These are phyloP conservation scores for Podosphaera fusca DNA, from an alignment of 2,329 filamentous ascomycete species.

Conservation along the genomic window DNA sequence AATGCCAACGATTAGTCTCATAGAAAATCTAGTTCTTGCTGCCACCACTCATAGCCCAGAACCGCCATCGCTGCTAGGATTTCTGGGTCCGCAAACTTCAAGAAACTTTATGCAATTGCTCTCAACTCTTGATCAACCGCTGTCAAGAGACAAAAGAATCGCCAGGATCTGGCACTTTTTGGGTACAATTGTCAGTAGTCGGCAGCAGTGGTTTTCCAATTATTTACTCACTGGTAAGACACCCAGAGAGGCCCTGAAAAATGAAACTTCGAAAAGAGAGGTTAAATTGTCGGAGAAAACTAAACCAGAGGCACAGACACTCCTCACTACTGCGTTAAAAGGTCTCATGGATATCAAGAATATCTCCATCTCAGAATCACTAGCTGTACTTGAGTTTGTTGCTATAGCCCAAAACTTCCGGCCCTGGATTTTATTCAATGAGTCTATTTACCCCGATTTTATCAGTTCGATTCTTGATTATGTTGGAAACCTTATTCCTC, in stretches of 20 bases:
- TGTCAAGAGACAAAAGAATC: conserved; percentile 40
- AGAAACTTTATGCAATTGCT: conserved; percentile 66
- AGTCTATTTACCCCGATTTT: conserved; percentile 52
- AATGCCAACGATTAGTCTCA: conserved; percentile 38
- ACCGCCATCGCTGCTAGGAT: conserved; percentile 80
- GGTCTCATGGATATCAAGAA: conserved; percentile 41
- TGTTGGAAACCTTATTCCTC: conserved; percentile 33
- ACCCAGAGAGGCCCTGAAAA: conserved; percentile 49
- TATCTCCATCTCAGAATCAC: conserved; percentile 38
- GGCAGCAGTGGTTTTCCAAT: conserved; percentile 90
- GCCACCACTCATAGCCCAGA: conserved; percentile 45
- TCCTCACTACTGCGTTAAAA: conserved; percentile 52
- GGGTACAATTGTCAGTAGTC: conserved; percentile 62
- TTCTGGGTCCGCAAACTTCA: conserved; percentile 61
- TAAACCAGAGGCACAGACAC: conserved; percentile 21
- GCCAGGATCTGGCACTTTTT: conserved; percentile 65
- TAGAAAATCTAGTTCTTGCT: conserved; percentile 50
- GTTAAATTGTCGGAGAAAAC: conserved; percentile 20
- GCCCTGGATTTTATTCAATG: conserved; percentile 74
- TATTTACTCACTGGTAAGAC: conserved; percentile 76
- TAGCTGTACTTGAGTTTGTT: conserved; percentile 69
- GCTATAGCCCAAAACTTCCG: conserved; percentile 78
- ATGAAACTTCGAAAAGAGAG: conserved; percentile 23
- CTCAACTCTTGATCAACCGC: conserved; percentile 52
- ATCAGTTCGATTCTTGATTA: conserved; percentile 50